phyloP scores from a whole-genome alignment of 1,139 yeast genomes.

The Taphrina pruni region DNA sequence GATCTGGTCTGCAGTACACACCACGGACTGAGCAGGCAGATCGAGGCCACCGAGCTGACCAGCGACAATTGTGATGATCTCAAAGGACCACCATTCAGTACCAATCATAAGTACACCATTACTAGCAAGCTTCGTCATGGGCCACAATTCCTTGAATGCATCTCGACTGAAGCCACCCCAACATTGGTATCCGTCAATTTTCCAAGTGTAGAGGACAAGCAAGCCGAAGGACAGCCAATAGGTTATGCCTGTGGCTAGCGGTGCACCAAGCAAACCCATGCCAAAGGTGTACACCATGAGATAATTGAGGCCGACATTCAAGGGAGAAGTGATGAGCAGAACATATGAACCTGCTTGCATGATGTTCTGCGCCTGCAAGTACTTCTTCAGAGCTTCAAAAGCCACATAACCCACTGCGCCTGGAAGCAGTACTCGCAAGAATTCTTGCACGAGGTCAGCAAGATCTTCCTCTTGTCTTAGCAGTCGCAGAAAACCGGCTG shows the following conservation, averaged over 20 bases:
- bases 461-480: slow-evolving; percentile 60
- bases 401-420: slow-evolving; percentile 88
- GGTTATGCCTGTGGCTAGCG: slow-evolving; percentile 66
- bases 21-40: slow-evolving; percentile 87
- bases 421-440: slow-evolving; percentile 66
- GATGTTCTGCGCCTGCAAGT: slow-evolving; percentile 87
- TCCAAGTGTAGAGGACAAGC: slow-evolving; percentile 60
- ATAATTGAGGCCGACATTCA: slow-evolving; percentile 74
- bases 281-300: slow-evolving; percentile 67
- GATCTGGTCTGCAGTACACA: slow-evolving; percentile 78
- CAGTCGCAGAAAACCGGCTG: slow-evolving; percentile 43
- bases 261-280: slow-evolving; percentile 70
- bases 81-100: slow-evolving; percentile 86
- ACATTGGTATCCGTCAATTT: slow-evolving; percentile 69
- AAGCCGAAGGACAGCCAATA: slow-evolving; percentile 68
- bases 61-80: slow-evolving; percentile 70
- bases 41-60: slow-evolving; percentile 82
- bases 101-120: slow-evolving; percentile 86
- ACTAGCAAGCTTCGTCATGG: slow-evolving; percentile 62
- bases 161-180: slow-evolving; percentile 69
- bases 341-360: slow-evolving; percentile 89
- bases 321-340: slow-evolving; percentile 76
- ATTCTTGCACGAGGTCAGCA: slow-evolving; percentile 66
- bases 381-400: slow-evolving; percentile 82
- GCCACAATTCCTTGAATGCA: slow-evolving; percentile 58